Conservation (phyloP, 176 grass and related monocot species). For the Carex pumila region DNA sequence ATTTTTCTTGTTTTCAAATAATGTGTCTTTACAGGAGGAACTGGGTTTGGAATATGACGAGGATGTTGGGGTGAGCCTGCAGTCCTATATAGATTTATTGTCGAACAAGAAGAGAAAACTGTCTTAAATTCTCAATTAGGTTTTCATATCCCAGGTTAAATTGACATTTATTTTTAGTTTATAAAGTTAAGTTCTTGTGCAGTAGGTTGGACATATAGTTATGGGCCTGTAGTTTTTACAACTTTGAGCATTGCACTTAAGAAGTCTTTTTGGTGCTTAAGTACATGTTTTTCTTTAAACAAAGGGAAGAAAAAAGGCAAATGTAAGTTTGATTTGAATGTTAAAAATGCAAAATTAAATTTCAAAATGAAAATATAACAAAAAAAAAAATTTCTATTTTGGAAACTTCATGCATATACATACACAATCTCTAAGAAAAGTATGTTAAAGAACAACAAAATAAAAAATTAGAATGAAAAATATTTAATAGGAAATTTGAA, state of each 20-base stretch:
- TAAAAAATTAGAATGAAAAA: too few relatives aligned
- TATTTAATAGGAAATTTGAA: too few relatives aligned
- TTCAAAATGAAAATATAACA: too few relatives aligned
- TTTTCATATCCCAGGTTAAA: not conserved
- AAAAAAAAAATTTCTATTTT: too few relatives aligned
- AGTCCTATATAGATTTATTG: constrained; percentile 53
- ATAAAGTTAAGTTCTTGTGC: constrained; percentile 5
- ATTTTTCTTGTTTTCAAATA: not conserved
- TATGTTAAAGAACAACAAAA: too few relatives aligned
- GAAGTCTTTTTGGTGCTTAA: not conserved
- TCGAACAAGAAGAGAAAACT: constrained; percentile 59
- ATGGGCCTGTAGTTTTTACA: not conserved
- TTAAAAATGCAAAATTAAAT: too few relatives aligned
- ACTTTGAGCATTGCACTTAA: not conserved
- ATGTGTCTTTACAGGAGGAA: constrained; percentile 57
- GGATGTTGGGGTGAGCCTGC: constrained; percentile 66
- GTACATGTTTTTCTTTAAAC: not conserved
- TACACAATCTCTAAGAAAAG: too few relatives aligned
- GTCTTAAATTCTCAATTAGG: constrained; percentile 27
- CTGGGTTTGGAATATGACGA: constrained; percentile 96
- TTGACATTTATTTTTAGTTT: constrained; percentile 14
- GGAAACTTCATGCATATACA: too few relatives aligned
- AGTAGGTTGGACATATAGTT: constrained; percentile 5
- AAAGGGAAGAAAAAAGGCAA: not conserved
- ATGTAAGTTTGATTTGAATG: too few relatives aligned